Evolutionary conservation across 257 asterid genomes (phyloP).

Genomic region (Jaltomata sinuosa): DNA sequence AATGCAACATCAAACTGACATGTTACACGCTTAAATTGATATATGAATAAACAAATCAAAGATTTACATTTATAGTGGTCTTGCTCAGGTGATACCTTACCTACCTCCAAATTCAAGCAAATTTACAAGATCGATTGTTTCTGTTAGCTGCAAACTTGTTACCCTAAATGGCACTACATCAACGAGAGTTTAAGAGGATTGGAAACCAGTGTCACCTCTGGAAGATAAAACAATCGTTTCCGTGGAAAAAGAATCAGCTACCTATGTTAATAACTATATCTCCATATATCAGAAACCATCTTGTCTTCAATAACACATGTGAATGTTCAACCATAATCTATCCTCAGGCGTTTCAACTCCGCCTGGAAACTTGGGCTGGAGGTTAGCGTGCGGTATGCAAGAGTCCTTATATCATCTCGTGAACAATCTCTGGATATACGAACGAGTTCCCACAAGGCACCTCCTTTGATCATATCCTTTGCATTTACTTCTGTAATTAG

Average conservation of each 20-base stretch:
- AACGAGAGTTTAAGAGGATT: not conserved
- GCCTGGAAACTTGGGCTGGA: conserved; percentile 48
- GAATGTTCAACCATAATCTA: conserved; percentile 33
- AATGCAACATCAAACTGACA: not conserved
- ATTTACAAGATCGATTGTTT: not conserved
- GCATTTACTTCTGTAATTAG: conserved; percentile 58
- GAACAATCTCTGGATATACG: conserved; percentile 63
- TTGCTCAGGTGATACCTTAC: not conserved
- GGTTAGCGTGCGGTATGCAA: conserved; percentile 49
- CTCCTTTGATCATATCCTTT: conserved; percentile 54
- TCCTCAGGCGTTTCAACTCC: conserved; percentile 49
- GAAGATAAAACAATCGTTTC: not conserved
- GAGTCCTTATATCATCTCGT: conserved; percentile 61
- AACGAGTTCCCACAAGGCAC: conserved; percentile 78
- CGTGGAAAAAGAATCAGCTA: conserved; percentile 1
- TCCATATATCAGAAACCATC: not conserved
- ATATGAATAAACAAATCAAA: not conserved
- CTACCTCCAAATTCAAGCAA: not conserved
- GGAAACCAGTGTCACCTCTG: not conserved
- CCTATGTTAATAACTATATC: not conserved
- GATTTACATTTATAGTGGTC: not conserved
- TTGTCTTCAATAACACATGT: not conserved
- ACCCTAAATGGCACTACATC: not conserved
- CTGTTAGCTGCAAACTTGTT: not conserved
- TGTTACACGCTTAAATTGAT: not conserved